A percentile compares a stretch with the other conserved stretches of the same genome.
Evolutionary conservation across 106 monocot species (phyloP).

Genomic region (Narthecium ossifragum): DNA sequence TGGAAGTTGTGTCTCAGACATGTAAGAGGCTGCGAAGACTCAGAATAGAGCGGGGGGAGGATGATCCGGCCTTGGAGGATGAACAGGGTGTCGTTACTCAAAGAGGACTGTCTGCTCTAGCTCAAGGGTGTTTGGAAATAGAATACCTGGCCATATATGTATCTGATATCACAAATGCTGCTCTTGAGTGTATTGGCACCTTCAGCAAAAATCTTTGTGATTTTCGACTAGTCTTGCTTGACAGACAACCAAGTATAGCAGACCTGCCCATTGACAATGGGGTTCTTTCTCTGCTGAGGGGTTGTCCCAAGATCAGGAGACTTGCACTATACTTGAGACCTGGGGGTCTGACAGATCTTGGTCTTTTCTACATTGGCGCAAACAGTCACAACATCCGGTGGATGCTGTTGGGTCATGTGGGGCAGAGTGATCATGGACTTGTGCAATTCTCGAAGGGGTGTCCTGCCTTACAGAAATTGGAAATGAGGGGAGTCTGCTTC

Average conservation of each 20-base stretch:
- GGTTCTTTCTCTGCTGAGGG: constrained; percentile 60
- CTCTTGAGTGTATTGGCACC: constrained; percentile 59
- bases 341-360: constrained; percentile 68
- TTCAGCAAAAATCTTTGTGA: constrained; percentile 63
- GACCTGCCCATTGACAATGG: constrained; percentile 87
- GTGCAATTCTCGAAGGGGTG: constrained; percentile 63
- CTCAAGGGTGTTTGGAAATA: constrained; percentile 67
- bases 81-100: constrained; percentile 87
- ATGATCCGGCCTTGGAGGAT: constrained; percentile 79
- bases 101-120: constrained; percentile 55
- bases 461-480: constrained; percentile 66
- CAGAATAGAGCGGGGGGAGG: constrained; percentile 83
- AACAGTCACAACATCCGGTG: constrained; percentile 54
- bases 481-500: constrained; percentile 78
- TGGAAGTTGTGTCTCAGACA: constrained; percentile 63
- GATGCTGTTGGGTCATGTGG: constrained; percentile 77
- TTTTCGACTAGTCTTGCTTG: constrained; percentile 74
- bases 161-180: constrained; percentile 74
- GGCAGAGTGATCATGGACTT: constrained; percentile 64
- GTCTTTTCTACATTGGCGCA: constrained; percentile 63
- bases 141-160: constrained; percentile 85
- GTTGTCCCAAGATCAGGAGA: constrained; percentile 69
- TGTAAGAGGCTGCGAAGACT: constrained; percentile 70
- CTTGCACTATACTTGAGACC: constrained; percentile 81
- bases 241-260: constrained; percentile 52